Base-by-base conservation (phyloP, 164 flowering plant species). In the Stephania yunnanensis region DNA sequence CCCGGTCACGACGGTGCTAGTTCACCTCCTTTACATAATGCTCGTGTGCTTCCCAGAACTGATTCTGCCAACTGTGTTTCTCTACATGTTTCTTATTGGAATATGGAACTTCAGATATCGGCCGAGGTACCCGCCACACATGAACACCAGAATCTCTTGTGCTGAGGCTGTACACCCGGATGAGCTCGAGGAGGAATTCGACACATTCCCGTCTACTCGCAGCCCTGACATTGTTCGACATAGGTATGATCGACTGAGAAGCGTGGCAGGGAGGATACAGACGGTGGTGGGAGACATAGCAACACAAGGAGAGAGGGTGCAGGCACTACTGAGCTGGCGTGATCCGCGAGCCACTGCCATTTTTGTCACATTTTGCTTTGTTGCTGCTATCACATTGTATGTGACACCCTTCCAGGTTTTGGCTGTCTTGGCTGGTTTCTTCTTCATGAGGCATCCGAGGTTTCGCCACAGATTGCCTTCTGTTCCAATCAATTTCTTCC, bases 1-100 rank as follows among this genome's bases (percentile, higher is more conserved):
- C 73, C 98, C 98, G 0, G 78, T 90, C 71, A 92, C 95, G 5
- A 89, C 98, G 1, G 92, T 91, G 30, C 92, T 92, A 5, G 92
- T 94, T 15, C 98, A 94, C 46, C 74, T 92, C 17, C 93, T 94
- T 12, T 91, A 78, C 45, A 82, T 92, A 7, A 92, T 92, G 93
- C 92, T 94, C 15, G 97, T 89, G 19, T 90, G 92, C 78, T 90
- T 92, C 83, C 98, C 95, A 0, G 95, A 92, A 72, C 84, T 94
- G 68, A 92, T 92, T 9, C 55, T 91, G 61, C 97, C 98, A 0
- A 92, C 97, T 1, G 76, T 82, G 17, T 89, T 94, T 82, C 88
- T 94, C 5, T 94, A 94, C 84, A 91, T 94, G 98, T 94, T 91
- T 67, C 83, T 94, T 25, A 91, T 94, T 20, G 98, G 98, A 58